Conservation (phyloP, 225 moss, liverwort and hornwort species). For the Neckera pumila region DNA sequence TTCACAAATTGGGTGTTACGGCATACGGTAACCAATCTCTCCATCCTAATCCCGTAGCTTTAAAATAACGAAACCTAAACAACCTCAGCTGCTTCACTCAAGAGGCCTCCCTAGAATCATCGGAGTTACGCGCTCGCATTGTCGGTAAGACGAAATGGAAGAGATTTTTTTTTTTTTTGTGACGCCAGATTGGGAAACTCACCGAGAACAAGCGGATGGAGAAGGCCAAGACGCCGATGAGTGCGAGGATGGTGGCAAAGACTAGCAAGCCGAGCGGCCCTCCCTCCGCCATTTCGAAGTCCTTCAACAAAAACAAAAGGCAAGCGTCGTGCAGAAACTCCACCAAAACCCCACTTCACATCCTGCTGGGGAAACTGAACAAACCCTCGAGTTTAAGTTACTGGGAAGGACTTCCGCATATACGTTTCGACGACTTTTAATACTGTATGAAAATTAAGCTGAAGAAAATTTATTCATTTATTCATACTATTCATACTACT, state of each 20-base stretch:
- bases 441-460: not conserved
- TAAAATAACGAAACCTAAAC: not conserved
- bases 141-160: not conserved
- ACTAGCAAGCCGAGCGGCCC: constrained; percentile 72
- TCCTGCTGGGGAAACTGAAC: not conserved
- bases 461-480: not conserved
- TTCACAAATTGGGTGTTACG: not conserved
- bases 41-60: not conserved
- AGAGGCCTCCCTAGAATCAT: not conserved
- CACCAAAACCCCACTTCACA: not conserved
- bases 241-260: constrained; percentile 60
- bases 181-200: constrained; percentile 7
- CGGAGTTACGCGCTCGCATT: not conserved
- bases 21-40: not conserved
- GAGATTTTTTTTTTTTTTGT: no score
- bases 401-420: not conserved
- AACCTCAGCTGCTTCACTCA: not conserved
- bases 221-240: constrained; percentile 98
- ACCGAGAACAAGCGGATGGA: constrained; percentile 98
- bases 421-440: not conserved
- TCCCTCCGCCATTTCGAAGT: constrained; percentile 26
- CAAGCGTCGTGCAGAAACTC: not conserved
- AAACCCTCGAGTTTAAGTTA: not conserved
- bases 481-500: no score
- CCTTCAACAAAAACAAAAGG: not conserved